Base-by-base conservation (phyloP, 1,284 basidiomycete species). In the Fomes fomentarius region DNA sequence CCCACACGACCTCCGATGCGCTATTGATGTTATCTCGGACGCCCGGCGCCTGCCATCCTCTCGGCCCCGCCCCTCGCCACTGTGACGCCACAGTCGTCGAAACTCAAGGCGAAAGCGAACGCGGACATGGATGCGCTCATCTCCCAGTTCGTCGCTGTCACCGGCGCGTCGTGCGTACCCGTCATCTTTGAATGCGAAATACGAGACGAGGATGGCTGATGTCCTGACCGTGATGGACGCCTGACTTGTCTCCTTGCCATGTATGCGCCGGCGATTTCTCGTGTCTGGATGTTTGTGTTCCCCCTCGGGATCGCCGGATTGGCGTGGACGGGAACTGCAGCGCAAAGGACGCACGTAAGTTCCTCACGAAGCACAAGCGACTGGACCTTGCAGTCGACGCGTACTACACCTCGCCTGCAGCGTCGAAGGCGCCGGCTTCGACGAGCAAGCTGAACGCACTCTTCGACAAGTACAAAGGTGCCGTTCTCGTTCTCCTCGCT, bases 401-500 rank as follows among this genome's bases (percentile, higher is more conserved):
- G 0, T 94, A 79, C 69, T 93, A 83, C 72, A 83, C 76, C 60
- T 79, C 87, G 47, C 57, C 65, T 19, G 24, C 33, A 33, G 43
- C 40, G 14, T 47, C 47, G 49, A 64, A 54, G 68, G 63, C 55
- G 65, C 67, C 47, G 56, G 75, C 77, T 22, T 85, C 84, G 3
- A 79, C 80, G 34, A 79, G 74, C 70, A 84, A 84, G 64, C 72
- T 96, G 26, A 79, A 73, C 43, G 66, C 76, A 12, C 68, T 94
- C 6, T 96, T 94, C 65, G 85, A 93, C 53, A 77, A 78, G 54
- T 96, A 93, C 72, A 91, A 89, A 75, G 91, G 91, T 91, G 52
- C 54, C 76, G 61, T 47, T 46, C 33, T 17, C 37, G 22, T 17
- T 6, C 34, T 39, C 14, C n/a, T 33, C 12, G n/a, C 11, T 4